A percentile compares a stretch with the other conserved stretches of the same genome.
Evolutionary conservation across 2,329 filamentous ascomycete genomes (phyloP).

Genomic region (Penicillium sp.): DNA sequence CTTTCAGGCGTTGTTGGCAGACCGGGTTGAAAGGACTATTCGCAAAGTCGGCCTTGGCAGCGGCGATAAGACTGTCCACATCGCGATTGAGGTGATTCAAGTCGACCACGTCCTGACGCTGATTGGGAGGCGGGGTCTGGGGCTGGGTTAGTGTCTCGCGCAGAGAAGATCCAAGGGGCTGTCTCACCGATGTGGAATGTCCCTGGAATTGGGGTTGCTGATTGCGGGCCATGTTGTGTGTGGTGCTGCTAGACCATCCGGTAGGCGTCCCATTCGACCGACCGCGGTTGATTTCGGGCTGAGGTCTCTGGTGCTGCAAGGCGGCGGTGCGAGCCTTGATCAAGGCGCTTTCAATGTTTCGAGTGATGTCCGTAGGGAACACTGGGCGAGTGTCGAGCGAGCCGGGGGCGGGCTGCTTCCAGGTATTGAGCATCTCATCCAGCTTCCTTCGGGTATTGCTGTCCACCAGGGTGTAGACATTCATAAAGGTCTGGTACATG

Average conservation of each 20-base stretch:
- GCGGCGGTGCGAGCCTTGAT: constrained; percentile 74
- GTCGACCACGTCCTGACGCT: constrained; percentile 48
- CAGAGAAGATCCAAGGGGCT: background rate
- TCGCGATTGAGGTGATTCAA: constrained; percentile 79
- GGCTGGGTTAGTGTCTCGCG: constrained; percentile 14
- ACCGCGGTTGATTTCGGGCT: constrained; percentile 58
- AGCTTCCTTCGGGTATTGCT: constrained; percentile 80
- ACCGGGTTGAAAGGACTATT: constrained; percentile 74
- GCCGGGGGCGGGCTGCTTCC: constrained; percentile 95
- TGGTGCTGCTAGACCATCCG: constrained; percentile 72
- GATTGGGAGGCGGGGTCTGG: constrained; percentile 36
- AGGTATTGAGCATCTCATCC: constrained; percentile 96
- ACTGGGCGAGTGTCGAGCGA: constrained; percentile 91
- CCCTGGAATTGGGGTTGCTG: constrained; percentile 32
- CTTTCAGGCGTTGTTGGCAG: constrained; percentile 77
- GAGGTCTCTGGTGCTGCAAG: constrained; percentile 53
- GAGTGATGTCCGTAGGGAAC: constrained; percentile 82
- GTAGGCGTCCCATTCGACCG: constrained; percentile 56
- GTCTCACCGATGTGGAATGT: constrained; percentile 22
- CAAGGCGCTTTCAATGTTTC: constrained; percentile 90
- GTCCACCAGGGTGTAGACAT: constrained; percentile 89
- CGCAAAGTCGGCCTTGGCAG: constrained; percentile 72
- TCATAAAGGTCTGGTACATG: constrained; percentile 94
- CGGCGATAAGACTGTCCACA: constrained; percentile 74
- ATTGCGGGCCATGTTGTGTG: constrained; percentile 49